Conservation (phyloP, 1,139 yeast genomes). For the Kodamaea derodonti region DNA sequence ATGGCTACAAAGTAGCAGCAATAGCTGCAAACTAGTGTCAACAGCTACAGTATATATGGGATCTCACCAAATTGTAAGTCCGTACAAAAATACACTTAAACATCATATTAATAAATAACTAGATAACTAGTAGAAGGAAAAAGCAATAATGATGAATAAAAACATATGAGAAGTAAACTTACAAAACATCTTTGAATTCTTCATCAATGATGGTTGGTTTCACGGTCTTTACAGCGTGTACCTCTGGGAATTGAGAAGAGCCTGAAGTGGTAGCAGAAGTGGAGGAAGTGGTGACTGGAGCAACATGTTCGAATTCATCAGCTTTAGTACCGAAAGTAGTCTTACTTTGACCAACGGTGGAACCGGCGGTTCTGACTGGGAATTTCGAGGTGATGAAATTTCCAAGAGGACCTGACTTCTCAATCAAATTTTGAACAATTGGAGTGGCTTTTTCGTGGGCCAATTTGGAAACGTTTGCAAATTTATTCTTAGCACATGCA, state of each 20-base stretch:
- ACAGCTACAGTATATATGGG: too few relatives aligned
- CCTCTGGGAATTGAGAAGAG: constrained; percentile 45
- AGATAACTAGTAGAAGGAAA: constrained; percentile 2
- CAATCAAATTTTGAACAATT: constrained; percentile 40
- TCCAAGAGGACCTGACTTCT: constrained; percentile 64
- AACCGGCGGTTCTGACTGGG: constrained; percentile 71
- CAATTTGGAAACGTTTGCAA: constrained; percentile 44
- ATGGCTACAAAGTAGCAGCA: too few relatives aligned
- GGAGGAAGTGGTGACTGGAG: constrained; percentile 5
- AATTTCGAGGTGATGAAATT: constrained; percentile 53
- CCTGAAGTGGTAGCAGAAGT: constrained; percentile 28
- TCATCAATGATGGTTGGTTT: constrained; percentile 13
- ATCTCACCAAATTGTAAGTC: too few relatives aligned
- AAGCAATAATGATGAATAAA: constrained; percentile 2
- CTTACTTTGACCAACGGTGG: constrained; percentile 54
- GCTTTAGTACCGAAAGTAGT: constrained; percentile 24
- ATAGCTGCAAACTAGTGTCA: too few relatives aligned
- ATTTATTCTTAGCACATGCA: constrained; percentile 53
- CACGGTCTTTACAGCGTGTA: constrained; percentile 25
- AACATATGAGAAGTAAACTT: constrained; percentile 2
- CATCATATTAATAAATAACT: constrained; percentile 5
- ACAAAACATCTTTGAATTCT: constrained; percentile 11
- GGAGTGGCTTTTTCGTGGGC: constrained; percentile 57
- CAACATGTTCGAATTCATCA: constrained; percentile 16
- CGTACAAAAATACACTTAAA: too few relatives aligned